phyloP scores from a whole-genome alignment of 2,329 filamentous ascomycete genomes.

The Bimuria novae-zelandiae region DNA sequence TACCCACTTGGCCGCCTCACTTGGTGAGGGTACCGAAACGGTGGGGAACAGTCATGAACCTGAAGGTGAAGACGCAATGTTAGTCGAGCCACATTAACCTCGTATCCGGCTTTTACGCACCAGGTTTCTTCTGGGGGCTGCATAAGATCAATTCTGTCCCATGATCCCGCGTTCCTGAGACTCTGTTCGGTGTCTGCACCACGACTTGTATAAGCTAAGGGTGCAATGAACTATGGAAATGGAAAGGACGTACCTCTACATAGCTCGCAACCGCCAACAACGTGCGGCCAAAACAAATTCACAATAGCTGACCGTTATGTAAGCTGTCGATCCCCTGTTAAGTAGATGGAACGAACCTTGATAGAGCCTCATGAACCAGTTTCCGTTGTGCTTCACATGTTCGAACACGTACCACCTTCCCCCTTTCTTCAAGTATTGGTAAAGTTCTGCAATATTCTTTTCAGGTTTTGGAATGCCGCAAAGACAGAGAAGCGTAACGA shows the following conservation, averaged over 20 bases:
- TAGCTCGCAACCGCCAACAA: constrained; percentile 2
- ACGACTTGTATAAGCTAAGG: not conserved
- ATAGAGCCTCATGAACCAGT: constrained; percentile 1
- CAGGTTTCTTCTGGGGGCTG: constrained; percentile 2
- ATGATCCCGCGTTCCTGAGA: not conserved
- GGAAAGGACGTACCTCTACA: not conserved
- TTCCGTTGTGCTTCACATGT: not conserved
- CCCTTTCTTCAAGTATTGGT: constrained; percentile 5
- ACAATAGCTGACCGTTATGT: not conserved
- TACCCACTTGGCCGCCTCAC: not conserved
- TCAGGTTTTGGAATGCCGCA: constrained; percentile 3
- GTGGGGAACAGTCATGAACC: not conserved
- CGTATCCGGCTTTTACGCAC: not conserved
- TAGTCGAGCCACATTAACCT: not conserved
- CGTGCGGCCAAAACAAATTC: constrained; percentile 5
- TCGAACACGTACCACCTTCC: constrained; percentile 4
- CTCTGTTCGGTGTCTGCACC: constrained; percentile 1
- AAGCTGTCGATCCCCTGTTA: not conserved
- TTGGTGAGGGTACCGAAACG: constrained; percentile 2
- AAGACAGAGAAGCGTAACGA: constrained; percentile 3
- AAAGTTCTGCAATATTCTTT: constrained; percentile 2
- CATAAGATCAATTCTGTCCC: not conserved
- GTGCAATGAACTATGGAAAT: not conserved
- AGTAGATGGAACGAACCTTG: not conserved
- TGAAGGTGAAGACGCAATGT: not conserved